These are phyloP conservation scores for Plasmopara muralis DNA, from an alignment of 352 stramenopile genomes.

Conservation along the genomic window DNA sequence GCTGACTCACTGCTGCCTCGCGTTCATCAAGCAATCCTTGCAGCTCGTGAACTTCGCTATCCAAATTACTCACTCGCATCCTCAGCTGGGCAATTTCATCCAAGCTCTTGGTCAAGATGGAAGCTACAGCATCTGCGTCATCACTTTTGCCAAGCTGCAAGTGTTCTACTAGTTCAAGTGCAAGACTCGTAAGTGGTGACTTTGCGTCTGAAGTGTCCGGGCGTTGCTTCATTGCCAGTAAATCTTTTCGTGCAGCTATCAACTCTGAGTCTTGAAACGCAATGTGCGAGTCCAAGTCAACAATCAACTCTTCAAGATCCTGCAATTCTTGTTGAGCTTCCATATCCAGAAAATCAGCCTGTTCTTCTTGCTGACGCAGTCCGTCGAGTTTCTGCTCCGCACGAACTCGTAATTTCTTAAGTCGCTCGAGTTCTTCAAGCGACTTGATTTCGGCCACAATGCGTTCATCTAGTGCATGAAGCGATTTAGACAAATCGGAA, in stretches of 20 bases:
- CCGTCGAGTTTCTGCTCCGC: slow-evolving; percentile 56
- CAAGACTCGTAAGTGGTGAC: slow-evolving; percentile 42
- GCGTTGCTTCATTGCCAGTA: slow-evolving; percentile 40
- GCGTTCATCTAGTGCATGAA: slow-evolving; percentile 53
- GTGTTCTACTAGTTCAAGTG: slow-evolving; percentile 23
- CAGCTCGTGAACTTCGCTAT: slow-evolving; percentile 30
- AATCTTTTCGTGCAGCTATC: slow-evolving; percentile 38
- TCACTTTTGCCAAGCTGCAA: slow-evolving; percentile 15
- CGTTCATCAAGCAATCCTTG: slow-evolving; percentile 41
- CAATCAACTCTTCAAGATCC: slow-evolving; percentile 68
- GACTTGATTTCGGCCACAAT: slow-evolving; percentile 54
- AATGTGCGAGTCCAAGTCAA: slow-evolving; percentile 77
- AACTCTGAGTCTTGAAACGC: slow-evolving; percentile 76
- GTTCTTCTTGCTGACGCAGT: slow-evolving; percentile 39
- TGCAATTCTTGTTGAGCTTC: slow-evolving; percentile 60
- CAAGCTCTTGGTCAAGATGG: slow-evolving; percentile 43
- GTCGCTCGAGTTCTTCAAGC: slow-evolving; percentile 53
- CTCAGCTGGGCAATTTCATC: slow-evolving; percentile 47
- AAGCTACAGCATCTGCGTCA: slow-evolving; percentile 1
- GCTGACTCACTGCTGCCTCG: slow-evolving; percentile 38
- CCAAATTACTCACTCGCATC: slow-evolving; percentile 38
- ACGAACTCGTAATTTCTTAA: slow-evolving; percentile 60
- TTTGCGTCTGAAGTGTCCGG: slow-evolving; percentile 28
- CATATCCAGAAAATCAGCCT: slow-evolving; percentile 49
- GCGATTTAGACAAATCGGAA: slow-evolving; percentile 54